Evolutionary conservation across 805 yeast genomes (phyloP).

Genomic region (Barnettozyma wickerhamii): DNA sequence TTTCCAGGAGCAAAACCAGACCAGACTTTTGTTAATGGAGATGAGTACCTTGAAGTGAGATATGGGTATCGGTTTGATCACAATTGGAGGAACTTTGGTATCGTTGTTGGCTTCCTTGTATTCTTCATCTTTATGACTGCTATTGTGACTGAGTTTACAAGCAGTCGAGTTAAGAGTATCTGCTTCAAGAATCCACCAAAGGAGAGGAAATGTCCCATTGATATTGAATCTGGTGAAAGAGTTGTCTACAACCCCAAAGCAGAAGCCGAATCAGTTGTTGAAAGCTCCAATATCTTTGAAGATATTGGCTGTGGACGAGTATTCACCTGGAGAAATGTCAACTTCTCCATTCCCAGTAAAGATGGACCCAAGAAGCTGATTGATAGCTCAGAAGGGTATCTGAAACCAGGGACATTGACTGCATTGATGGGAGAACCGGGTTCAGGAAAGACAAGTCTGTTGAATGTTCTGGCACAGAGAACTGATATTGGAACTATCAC

Average conservation of each 20-base stretch:
- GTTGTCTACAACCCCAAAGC: constrained; percentile 7
- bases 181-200: constrained; percentile 41
- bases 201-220: constrained; percentile 4
- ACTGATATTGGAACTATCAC: constrained; percentile 44
- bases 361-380: constrained; percentile 32
- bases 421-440: constrained; percentile 51
- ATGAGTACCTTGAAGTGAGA: constrained; percentile 43
- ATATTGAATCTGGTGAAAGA: constrained; percentile 29
- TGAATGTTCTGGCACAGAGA: constrained; percentile 35
- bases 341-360: constrained; percentile 29
- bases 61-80: constrained; percentile 53
- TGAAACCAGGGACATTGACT: constrained; percentile 43
- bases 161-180: constrained; percentile 36
- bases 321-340: constrained; percentile 30
- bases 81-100: constrained; percentile 80
- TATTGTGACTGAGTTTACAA: constrained; percentile 47
- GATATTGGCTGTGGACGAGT: constrained; percentile 27
- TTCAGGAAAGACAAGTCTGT: constrained; percentile 13
- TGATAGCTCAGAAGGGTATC: constrained; percentile 11
- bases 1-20: constrained; percentile 61
- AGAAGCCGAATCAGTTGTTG: constrained; percentile 1
- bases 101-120: constrained; percentile 47
- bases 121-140: constrained; percentile 52
- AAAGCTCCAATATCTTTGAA: constrained; percentile 15
- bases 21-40: constrained; percentile 48